Conservation (phyloP, 306 rosid genomes). For the Vigna nakashimae region DNA sequence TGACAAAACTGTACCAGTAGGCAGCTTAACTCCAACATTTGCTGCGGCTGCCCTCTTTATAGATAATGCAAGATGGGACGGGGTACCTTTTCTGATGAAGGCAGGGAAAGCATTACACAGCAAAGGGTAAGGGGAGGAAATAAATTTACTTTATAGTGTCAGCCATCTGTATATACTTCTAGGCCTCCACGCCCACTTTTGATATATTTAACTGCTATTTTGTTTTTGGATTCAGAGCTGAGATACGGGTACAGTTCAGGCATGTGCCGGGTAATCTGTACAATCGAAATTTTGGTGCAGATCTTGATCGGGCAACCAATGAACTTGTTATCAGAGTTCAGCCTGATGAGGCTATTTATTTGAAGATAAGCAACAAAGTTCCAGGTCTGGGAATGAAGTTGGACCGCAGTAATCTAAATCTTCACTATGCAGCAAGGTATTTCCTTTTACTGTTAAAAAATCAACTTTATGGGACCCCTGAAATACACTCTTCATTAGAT, state of each 20-base stretch:
- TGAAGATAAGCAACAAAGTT: constrained; percentile 89
- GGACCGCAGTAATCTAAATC: constrained; percentile 86
- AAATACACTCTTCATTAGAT: constrained; percentile 25
- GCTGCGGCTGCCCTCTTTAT: constrained; percentile 96
- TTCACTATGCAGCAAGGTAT: constrained; percentile 92
- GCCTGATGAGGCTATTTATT: constrained; percentile 90
- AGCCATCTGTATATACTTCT: background rate
- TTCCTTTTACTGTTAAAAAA: background rate
- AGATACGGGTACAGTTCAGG: constrained; percentile 94
- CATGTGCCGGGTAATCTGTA: constrained; percentile 90
- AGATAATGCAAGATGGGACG: constrained; percentile 95
- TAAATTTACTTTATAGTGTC: background rate
- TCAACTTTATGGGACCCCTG: background rate
- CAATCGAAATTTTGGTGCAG: constrained; percentile 75
- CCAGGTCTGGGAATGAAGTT: constrained; percentile 91
- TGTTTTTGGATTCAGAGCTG: constrained; percentile 66
- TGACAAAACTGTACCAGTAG: constrained; percentile 84
- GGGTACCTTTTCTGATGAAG: constrained; percentile 92
- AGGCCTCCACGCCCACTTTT: background rate
- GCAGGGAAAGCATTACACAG: constrained; percentile 92
- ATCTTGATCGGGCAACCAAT: constrained; percentile 78
- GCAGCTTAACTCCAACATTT: constrained; percentile 89
- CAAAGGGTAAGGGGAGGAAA: constrained; percentile 59
- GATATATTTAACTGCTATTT: constrained; percentile 9
- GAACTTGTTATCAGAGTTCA: constrained; percentile 94